Base-by-base conservation (phyloP, 2,329 filamentous ascomycete genomes). In the Dendrostoma leiphaemia region DNA sequence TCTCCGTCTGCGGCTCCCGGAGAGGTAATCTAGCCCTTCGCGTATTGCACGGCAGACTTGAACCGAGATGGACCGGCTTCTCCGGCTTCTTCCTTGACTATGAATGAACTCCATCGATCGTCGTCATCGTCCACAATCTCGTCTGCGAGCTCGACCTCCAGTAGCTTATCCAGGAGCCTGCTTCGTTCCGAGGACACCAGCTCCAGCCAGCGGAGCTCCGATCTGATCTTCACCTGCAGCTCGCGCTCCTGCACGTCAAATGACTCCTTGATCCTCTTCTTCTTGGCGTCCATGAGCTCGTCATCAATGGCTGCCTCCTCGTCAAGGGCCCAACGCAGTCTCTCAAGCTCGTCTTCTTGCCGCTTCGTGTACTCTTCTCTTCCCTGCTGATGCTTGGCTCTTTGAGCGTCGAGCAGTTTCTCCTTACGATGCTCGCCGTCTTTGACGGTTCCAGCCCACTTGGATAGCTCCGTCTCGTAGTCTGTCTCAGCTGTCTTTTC, bases 141-240 rank as follows among this genome's bases (percentile, higher is more conserved):
- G 32, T 63, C 70, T 49, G 79, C 72, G 38, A 76, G 64, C 65
- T 81, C 78, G 2, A 71, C 65, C 13, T 60, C 51, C 62, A 78
- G 72, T 62, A 70, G 65, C 28, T 71, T 72, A 6, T 56, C 64
- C 44, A 83, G 64, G 59, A 81, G 62, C 34, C 64, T 67, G 28
- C 61, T 63, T 10, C 79, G 70, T 63, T 81, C 79, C 6, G 70
- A 63, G 5, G 74, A 58, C 3, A 81, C 73, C 38, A 71, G 69
- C 32, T 68, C 65, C 23, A 75, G 64, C 80, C 81, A 84, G 53
- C 65, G 69, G 53, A 69, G 64, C 67, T 83, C 78, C 0, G 75
- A 77, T 6, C 59, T 60, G 45, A 70, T 70, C 28, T 67, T 69
- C 48, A 60, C 66, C 35, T 58, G 56, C 23, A 71, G 63, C 15